These are phyloP conservation scores for Pythium volutum DNA, from an alignment of 352 stramenopile genomes.

Conservation along the genomic window DNA sequence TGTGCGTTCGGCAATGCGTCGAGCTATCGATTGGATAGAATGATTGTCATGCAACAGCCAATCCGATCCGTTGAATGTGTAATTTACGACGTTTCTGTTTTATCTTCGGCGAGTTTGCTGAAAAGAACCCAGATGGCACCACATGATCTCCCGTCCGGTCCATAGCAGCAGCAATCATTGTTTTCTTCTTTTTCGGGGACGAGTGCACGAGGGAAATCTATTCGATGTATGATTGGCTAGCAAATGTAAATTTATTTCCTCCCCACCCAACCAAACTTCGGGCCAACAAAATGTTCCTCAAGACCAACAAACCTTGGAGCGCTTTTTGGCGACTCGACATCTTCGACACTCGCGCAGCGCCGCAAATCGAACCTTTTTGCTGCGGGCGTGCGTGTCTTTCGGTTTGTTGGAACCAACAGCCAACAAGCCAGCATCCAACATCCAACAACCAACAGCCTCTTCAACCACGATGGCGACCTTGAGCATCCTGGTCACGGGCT, in stretches of 20 bases:
- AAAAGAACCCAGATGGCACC: not conserved
- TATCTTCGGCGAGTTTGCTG: not conserved
- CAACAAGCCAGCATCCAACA: not conserved
- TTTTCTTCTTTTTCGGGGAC: conserved; percentile 13
- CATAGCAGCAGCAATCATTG: too few relatives aligned
- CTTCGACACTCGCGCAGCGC: conserved; percentile 1
- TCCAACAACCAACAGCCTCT: conserved; percentile 2
- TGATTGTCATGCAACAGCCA: conserved; percentile 18
- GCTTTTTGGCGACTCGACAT: conserved; percentile 3
- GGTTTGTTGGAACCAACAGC: conserved; percentile 6
- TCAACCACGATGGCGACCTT: conserved; percentile 49
- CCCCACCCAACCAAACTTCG: not conserved
- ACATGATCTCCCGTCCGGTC: not conserved
- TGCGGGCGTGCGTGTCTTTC: conserved; percentile 4
- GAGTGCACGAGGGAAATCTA: not conserved
- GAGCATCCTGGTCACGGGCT: conserved; percentile 73
- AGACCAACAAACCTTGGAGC: conserved; percentile 10
- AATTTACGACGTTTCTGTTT: conserved; percentile 22
- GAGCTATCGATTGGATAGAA: conserved; percentile 22
- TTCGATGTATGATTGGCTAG: not conserved
- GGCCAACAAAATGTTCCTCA: not conserved
- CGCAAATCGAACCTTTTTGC: conserved; percentile 14
- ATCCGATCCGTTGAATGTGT: conserved; percentile 2
- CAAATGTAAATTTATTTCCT: not conserved
- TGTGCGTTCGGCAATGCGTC: conserved; percentile 12